Evolutionary conservation across 495 filamentous ascomycete genomes (phyloP).

Genomic region (Aspergillus wentii): DNA sequence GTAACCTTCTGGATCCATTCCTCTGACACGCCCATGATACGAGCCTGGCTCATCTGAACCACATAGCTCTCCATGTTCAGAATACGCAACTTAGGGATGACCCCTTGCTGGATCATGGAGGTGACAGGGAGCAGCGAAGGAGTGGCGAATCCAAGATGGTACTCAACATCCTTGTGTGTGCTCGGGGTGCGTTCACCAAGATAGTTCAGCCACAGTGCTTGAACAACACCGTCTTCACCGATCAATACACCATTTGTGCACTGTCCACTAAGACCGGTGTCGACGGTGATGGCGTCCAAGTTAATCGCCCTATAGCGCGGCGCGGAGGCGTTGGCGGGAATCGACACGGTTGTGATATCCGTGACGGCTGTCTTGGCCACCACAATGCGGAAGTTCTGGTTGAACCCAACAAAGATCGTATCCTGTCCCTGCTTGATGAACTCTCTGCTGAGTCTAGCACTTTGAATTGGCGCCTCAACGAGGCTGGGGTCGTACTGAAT

Average conservation of each 20-base stretch:
- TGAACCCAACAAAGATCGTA: slow-evolving; percentile 95
- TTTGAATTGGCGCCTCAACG: slow-evolving; percentile 88
- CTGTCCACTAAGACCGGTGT: slow-evolving; percentile 83
- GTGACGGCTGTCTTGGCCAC: slow-evolving; percentile 93
- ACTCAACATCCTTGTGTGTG: slow-evolving; percentile 87
- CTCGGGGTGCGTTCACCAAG: slow-evolving; percentile 79
- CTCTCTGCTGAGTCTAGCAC: slow-evolving; percentile 73
- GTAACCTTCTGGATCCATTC: slow-evolving; percentile 92
- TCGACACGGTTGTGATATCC: slow-evolving; percentile 95
- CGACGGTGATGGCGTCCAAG: slow-evolving; percentile 94
- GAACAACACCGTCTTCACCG: slow-evolving; percentile 82
- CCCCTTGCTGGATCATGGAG: slow-evolving; percentile 73
- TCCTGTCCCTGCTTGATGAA: slow-evolving; percentile 84
- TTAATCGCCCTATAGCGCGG: slow-evolving; percentile 96
- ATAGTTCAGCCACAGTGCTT: slow-evolving; percentile 94
- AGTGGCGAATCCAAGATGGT: slow-evolving; percentile 89
- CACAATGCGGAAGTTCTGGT: slow-evolving; percentile 88
- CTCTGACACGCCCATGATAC: slow-evolving; percentile 95
- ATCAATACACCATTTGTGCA: slow-evolving; percentile 95
- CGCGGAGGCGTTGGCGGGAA: slow-evolving; percentile 84
- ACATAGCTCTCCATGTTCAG: slow-evolving; percentile 90
- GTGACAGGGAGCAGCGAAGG: slow-evolving; percentile 83
- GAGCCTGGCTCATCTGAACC: slow-evolving; percentile 95
- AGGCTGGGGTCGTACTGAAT: slow-evolving; percentile 91
- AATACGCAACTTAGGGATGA: slow-evolving; percentile 76